These are phyloP conservation scores for Tritrichomonas foetus DNA, from an alignment of 208 protist species.

Conservation along the genomic window DNA sequence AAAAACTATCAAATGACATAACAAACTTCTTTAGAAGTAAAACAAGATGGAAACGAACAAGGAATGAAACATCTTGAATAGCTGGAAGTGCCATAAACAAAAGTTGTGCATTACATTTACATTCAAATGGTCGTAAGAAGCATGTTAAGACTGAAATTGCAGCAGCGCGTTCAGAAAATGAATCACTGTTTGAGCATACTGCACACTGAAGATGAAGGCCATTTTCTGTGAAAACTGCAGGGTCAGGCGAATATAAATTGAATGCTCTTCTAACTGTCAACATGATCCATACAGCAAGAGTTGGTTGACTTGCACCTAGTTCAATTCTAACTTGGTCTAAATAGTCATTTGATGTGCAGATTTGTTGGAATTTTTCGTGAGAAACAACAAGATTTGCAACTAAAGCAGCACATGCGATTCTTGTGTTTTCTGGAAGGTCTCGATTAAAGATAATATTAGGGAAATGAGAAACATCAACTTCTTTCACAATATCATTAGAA, in stretches of 20 bases:
- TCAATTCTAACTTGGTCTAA: background rate
- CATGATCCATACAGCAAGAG: background rate
- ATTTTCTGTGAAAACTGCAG: background rate
- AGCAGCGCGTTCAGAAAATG: background rate
- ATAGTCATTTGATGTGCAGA: background rate
- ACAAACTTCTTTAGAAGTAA: background rate
- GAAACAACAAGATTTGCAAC: background rate
- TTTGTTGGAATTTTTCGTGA: background rate
- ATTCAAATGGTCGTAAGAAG: slow-evolving; percentile 19
- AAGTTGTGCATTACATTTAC: background rate
- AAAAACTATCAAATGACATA: background rate
- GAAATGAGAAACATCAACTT: background rate
- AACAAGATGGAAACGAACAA: background rate
- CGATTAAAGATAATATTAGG: background rate
- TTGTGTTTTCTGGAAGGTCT: background rate
- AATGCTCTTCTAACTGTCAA: background rate
- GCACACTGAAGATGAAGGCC: background rate
- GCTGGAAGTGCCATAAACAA: background rate
- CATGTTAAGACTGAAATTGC: background rate
- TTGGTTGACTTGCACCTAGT: background rate
- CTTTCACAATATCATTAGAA: background rate
- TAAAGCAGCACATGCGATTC: background rate
- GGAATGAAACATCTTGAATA: background rate
- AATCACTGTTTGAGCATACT: background rate
- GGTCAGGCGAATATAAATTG: slow-evolving; percentile 12